phyloP scores from a whole-genome alignment of 176 grass and related monocot genomes.

The Saccharum spontaneum region DNA sequence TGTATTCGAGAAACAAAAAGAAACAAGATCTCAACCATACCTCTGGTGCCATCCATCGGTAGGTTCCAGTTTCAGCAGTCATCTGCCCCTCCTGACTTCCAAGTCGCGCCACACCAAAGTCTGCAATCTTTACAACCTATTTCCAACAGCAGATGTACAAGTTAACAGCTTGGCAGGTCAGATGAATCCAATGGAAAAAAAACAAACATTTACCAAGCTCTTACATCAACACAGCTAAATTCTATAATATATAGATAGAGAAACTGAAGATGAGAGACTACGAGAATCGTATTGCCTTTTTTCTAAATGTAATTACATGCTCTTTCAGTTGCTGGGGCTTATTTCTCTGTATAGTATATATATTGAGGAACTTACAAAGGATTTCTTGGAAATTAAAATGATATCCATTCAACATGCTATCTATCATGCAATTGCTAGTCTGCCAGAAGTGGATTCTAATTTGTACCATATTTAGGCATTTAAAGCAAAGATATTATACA shows the following conservation, averaged over 20 bases:
- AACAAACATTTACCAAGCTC: background rate
- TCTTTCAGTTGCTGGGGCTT: background rate
- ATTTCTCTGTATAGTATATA: background rate
- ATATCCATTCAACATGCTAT: background rate
- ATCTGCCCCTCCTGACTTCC: slow-evolving; percentile 70
- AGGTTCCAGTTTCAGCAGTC: slow-evolving; percentile 96
- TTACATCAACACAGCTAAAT: background rate
- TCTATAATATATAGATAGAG: background rate
- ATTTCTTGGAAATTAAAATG: slow-evolving; percentile 24
- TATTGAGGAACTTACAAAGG: slow-evolving; percentile 1
- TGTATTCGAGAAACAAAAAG: too few relatives aligned
- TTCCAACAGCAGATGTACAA: slow-evolving; percentile 40
- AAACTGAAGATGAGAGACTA: background rate
- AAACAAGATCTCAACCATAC: slow-evolving; percentile 32
- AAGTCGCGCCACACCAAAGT: slow-evolving; percentile 85
- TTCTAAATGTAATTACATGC: background rate
- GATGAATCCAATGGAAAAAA: slow-evolving; percentile 9
- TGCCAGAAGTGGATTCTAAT: slow-evolving; percentile 18
- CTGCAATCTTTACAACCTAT: slow-evolving; percentile 89
- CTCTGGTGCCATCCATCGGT: slow-evolving; percentile 96
- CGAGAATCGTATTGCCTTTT: background rate
- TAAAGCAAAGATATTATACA: background rate
- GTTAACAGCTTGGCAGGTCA: slow-evolving; percentile 9
- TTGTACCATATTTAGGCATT: background rate
- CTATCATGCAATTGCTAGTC: background rate